Base-by-base conservation (phyloP, 1,139 yeast species). In the Protomyces pachydermus region DNA sequence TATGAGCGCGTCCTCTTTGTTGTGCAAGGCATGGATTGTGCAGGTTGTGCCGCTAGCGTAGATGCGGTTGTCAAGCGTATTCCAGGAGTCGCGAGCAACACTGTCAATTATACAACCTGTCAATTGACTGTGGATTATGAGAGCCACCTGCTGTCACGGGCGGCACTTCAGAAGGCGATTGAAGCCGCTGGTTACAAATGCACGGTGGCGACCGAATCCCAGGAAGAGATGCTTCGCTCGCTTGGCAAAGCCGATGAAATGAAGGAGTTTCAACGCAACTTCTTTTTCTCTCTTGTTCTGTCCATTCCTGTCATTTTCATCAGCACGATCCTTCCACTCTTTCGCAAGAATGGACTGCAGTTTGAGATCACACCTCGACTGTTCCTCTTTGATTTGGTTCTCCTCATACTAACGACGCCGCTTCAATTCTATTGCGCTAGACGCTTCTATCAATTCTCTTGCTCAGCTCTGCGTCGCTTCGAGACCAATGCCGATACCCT, bases 401-500 rank as follows among this genome's bases (percentile, higher is more conserved):
- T 88, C 69, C 75, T 87, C 1, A 68, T 80, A 0, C 72, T 91
- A 2, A 81, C 91, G 0, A 74, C 86, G 0, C 88, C 86, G 69
- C 79, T 91, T 53, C 93, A 89, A 72, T 83, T 87, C 70, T 77
- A 80, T 38, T 81, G 20, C n/a, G 25, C 84, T 67, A 97, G 87
- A 1, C 71, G 76, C 46, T 93, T 90, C 71, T 83, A 84, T 73
- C 77, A 75, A 58, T 86, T 88, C 66, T 83, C 95, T 10, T 78
- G 76, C 70, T 81, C 81, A 55, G 86, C 95, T 14, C 67, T 90
- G 18, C 77, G 78, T 63, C 89, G 87, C 69, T 80, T 84, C 4
- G 80, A 87, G 58, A 96, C 97, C n/a, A 90, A 95, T 25, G 93
- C 95, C 98, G 98, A 95, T 74, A 90, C 91, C 1, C 79, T 95